A percentile compares a stretch with the other conserved stretches of the same genome.
These are phyloP conservation scores for Trichosporon sp. DNA, from an alignment of 1,284 basidiomycete genomes.

Conservation along the genomic window DNA sequence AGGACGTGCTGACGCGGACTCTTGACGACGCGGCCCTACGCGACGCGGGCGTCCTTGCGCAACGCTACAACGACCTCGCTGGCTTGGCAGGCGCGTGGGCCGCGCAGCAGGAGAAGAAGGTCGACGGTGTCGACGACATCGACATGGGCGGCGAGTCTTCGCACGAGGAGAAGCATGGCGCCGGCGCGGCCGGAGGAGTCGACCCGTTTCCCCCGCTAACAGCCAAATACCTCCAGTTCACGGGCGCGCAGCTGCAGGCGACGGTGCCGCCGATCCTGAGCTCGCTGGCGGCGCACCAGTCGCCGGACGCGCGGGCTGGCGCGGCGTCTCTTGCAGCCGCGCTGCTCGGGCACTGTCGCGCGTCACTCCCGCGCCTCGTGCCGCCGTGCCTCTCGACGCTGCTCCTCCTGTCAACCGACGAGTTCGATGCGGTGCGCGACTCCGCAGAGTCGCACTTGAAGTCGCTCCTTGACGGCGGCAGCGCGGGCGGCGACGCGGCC, in stretches of 20 bases:
- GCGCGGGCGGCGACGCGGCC: constrained; percentile 45
- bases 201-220: constrained; percentile 45
- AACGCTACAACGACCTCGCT: constrained; percentile 50
- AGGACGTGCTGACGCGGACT: constrained; percentile 48
- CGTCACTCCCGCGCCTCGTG: constrained; percentile 67
- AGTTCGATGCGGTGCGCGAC: constrained; percentile 64
- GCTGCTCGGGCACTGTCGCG: constrained; percentile 58
- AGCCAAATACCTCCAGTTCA: constrained; percentile 47
- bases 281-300: constrained; percentile 36
- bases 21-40: constrained; percentile 60
- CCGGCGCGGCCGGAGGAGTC: too few relatives aligned
- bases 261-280: constrained; percentile 43
- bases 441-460: constrained; percentile 56
- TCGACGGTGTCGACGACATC: constrained; percentile 6
- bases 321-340: constrained; percentile 55
- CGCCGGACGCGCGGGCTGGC: constrained; percentile 41
- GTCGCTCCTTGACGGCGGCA: too few relatives aligned
- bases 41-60: constrained; percentile 58
- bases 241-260: constrained; percentile 42
- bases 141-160: neutral
- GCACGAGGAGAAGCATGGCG: neutral
- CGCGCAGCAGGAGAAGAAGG: constrained; percentile 13
- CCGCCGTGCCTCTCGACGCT: constrained; percentile 58
- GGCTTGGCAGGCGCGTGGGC: constrained; percentile 38
- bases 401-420: constrained; percentile 39